Evolutionary conservation across 257 asterid genomes (phyloP).

Genomic region (Thymus quinquecostatus): DNA sequence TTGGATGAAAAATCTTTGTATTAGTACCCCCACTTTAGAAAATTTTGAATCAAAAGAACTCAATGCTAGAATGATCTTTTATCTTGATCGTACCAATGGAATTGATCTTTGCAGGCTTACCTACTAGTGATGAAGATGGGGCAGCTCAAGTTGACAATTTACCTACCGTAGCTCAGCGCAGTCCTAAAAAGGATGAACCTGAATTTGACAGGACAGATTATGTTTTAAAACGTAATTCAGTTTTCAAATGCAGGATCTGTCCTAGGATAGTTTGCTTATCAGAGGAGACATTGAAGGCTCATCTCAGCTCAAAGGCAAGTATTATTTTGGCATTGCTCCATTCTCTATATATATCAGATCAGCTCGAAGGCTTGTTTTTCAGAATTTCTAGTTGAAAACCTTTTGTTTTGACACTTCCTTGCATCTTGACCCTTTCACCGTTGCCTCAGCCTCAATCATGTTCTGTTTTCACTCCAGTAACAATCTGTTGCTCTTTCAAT

Average conservation of each 20-base stretch:
- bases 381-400: not conserved
- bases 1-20: not conserved
- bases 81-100: conserved; percentile 22
- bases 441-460: conserved; percentile 5
- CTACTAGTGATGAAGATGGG: conserved; percentile 71
- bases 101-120: conserved; percentile 57
- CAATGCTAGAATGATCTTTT: not conserved
- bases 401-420: not conserved
- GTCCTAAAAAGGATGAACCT: conserved; percentile 43
- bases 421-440: not conserved
- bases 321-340: conserved; percentile 3
- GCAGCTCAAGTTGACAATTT: conserved; percentile 39
- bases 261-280: conserved; percentile 92
- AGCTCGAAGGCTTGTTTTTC: not conserved
- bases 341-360: not conserved
- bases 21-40: not conserved
- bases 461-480: not conserved
- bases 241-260: conserved; percentile 89
- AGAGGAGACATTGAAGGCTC: conserved; percentile 71
- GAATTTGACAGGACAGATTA: conserved; percentile 45
- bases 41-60: not conserved
- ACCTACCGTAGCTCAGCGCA: conserved; percentile 32
- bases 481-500: not conserved
- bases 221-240: conserved; percentile 75
- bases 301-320: conserved; percentile 84